Base-by-base conservation (phyloP, 305 asterid species). In the Rubia balearica region DNA sequence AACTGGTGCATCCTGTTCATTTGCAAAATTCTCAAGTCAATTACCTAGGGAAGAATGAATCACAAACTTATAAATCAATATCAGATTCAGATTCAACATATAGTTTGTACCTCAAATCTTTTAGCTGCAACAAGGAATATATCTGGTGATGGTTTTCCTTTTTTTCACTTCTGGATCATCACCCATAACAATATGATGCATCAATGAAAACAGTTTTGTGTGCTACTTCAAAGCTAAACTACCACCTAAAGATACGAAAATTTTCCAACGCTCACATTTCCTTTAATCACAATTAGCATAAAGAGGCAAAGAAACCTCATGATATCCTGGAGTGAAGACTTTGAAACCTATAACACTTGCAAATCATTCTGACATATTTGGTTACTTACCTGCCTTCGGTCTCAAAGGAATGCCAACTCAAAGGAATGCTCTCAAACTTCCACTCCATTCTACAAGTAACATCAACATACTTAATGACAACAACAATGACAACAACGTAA, bases 141-240 rank as follows among this genome's bases (percentile, higher is more conserved):
- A 73, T 94, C 98, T 5, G 97, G 97, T 65, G 98, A 86, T 60
- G 97, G 97, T 77, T 94, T 94, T 73, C 98, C 98, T n/a, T 69
- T 87, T 90, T 83, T 88, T 94, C 61, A 94, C 96, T 85, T 91
- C 96, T 46, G 96, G 97, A 82, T 94, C 98, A 84, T 94, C 98
- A 53, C 97, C 98, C 71, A 79, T 85, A 77, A 91, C 93, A 65
- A 91, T 76, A 75, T 89, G 98, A 86, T 91, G 96, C 98, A 94
- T 94, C 75, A 87, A 78, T 3, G 95, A 84, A 73, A 94, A 90
- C 67, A 94, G 83, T 65, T 91, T 90, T 61, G 81, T 74, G 48
- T 94, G 96, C 67, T n/a, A n/a, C n/a, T n/a, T n/a, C n/a, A n/a
- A n/a, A n/a, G n/a, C n/a, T n/a, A 27, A 27, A 27, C 2, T 27